Evolutionary conservation across 73 alveolate species (phyloP).

Genomic region (Halteria grandinella): DNA sequence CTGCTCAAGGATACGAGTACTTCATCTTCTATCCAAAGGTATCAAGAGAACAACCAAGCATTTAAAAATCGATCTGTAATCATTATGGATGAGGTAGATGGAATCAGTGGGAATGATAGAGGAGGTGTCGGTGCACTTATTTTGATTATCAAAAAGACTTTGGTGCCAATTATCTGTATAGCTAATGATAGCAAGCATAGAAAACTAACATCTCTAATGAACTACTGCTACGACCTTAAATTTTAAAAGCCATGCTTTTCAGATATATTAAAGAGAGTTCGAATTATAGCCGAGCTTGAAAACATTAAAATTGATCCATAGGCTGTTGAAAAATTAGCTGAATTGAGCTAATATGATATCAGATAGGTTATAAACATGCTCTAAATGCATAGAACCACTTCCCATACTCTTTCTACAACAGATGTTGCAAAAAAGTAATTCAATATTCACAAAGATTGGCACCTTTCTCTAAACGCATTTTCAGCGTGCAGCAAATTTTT

Average conservation of each 20-base stretch:
- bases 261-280: constrained; percentile 73
- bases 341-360: constrained; percentile 84
- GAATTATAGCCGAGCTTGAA: constrained; percentile 77
- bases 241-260: constrained; percentile 77
- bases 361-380: constrained; percentile 85
- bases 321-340: constrained; percentile 77
- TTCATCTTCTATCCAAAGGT: constrained; percentile 14
- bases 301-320: constrained; percentile 63
- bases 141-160: constrained; percentile 94
- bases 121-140: constrained; percentile 99
- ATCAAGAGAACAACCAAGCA: constrained; percentile 3
- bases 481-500: constrained; percentile 83
- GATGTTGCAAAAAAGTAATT: constrained; percentile 14
- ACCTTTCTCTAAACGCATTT: constrained; percentile 74
- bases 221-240: constrained; percentile 94
- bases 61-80: constrained; percentile 64
- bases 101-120: constrained; percentile 97
- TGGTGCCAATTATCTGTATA: constrained; percentile 96
- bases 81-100: constrained; percentile 99
- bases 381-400: constrained; percentile 72
- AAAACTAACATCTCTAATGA: constrained; percentile 77
- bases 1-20: constrained; percentile 63
- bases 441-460: constrained; percentile 72
- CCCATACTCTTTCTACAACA: constrained; percentile 46
- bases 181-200: constrained; percentile 95